These are phyloP conservation scores for Leishmania gerbilli DNA, from an alignment of 208 protist genomes.

Conservation along the genomic window DNA sequence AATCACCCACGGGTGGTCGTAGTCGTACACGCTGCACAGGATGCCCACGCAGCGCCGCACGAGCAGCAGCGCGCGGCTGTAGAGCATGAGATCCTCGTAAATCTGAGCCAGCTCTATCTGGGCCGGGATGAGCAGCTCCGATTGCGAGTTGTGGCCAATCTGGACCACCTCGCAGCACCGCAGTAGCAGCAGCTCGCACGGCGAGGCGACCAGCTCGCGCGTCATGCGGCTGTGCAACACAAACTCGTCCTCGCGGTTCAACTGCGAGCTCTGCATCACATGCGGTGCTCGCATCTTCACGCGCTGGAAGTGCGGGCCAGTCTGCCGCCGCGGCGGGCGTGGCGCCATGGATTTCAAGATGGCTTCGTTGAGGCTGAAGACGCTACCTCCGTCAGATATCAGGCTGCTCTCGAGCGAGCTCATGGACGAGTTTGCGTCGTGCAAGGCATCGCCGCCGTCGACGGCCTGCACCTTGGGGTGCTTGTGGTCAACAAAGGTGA, in stretches of 20 bases:
- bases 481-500: conserved; percentile 48
- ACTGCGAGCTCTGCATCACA: conserved; percentile 11
- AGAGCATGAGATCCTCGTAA: conserved; percentile 80
- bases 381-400: conserved; percentile 49
- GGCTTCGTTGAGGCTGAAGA: conserved; percentile 80
- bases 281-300: conserved; percentile 53
- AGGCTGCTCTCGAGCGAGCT: conserved; percentile 64
- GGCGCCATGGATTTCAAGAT: conserved; percentile 79
- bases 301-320: conserved; percentile 57
- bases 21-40: conserved; percentile 84
- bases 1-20: conserved; percentile 86
- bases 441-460: conserved; percentile 21
- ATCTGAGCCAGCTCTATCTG: conserved; percentile 79
- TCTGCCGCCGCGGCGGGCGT: conserved; percentile 49
- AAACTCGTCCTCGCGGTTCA: conserved; percentile 72
- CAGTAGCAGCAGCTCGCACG: conserved; percentile 83
- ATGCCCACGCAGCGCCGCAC: conserved; percentile 85
- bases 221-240: conserved; percentile 83
- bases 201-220: conserved; percentile 74
- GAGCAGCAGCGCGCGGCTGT: conserved; percentile 77
- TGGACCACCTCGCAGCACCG: conserved; percentile 87
- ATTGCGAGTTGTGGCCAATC: conserved; percentile 80
- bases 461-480: conserved; percentile 34
- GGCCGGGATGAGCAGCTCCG: conserved; percentile 80
- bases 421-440: conserved; percentile 29